These are phyloP conservation scores for Thuja plicata DNA, from an alignment of 83 land plant species.

Conservation along the genomic window DNA sequence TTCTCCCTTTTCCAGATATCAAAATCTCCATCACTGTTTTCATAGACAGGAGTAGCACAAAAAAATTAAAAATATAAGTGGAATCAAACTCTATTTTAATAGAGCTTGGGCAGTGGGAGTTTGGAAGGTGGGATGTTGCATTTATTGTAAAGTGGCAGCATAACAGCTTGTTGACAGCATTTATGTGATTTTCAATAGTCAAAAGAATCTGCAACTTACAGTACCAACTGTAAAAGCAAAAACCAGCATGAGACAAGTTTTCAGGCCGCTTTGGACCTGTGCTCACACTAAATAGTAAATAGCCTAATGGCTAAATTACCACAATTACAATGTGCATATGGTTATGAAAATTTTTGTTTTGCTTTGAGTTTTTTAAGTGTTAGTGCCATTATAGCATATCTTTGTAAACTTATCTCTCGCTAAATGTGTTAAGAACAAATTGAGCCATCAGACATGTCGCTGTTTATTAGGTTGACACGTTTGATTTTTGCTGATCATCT, in stretches of 20 bases:
- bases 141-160: too few species aligned
- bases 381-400: background rate
- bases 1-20: conserved; percentile 72
- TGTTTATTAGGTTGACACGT: background rate
- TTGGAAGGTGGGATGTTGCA: too few species aligned
- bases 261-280: too few species aligned
- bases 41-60: conserved; percentile 86
- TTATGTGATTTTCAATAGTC: too few species aligned
- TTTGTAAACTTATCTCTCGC: background rate
- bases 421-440: background rate
- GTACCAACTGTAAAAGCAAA: too few species aligned
- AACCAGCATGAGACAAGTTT: too few species aligned
- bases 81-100: too few species aligned
- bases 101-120: too few species aligned
- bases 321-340: background rate
- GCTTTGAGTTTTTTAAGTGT: background rate
- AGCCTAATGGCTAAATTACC: background rate
- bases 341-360: background rate
- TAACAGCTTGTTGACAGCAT: too few species aligned
- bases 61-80: conserved; percentile 53
- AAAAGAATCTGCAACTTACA: too few species aligned
- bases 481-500: background rate
- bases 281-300: too few species aligned
- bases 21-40: conserved; percentile 67
- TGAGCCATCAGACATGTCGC: background rate